Evolutionary conservation across 140 eudicot genomes (phyloP).

Genomic region (Oenanthe javanica): DNA sequence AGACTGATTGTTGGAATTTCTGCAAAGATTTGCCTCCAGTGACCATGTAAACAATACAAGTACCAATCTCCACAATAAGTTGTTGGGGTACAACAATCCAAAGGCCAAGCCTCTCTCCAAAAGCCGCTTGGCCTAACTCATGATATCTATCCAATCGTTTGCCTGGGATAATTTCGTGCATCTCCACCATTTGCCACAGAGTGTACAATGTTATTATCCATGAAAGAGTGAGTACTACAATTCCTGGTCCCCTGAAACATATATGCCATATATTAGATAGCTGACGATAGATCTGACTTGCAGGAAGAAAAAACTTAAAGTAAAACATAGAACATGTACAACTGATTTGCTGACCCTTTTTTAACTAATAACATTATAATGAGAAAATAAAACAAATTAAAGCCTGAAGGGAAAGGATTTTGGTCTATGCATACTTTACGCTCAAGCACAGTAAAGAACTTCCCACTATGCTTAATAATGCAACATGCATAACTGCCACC

Average conservation of each 20-base stretch:
- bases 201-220: slow-evolving; percentile 1
- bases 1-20: slow-evolving; percentile 1
- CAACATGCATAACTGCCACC: not conserved
- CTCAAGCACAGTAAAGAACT: not conserved
- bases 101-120: slow-evolving; percentile 2
- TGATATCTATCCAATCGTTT: not conserved
- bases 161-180: slow-evolving; percentile 1
- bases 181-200: slow-evolving; percentile 5
- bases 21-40: slow-evolving; percentile 7
- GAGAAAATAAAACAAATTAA: not conserved
- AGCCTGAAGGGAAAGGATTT: not conserved
- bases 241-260: not conserved
- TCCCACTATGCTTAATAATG: not conserved
- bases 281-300: not conserved
- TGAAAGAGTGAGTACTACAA: not conserved
- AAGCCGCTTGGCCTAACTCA: slow-evolving; percentile 1
- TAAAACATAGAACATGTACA: not conserved
- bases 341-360: not conserved
- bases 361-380: not conserved
- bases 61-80: not conserved
- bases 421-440: not conserved
- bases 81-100: slow-evolving; percentile 4
- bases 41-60: not conserved
- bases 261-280: not conserved
- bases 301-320: not conserved